These are phyloP conservation scores for Xylaria sp. DNA, from an alignment of 2,329 filamentous ascomycete genomes.

Conservation along the genomic window DNA sequence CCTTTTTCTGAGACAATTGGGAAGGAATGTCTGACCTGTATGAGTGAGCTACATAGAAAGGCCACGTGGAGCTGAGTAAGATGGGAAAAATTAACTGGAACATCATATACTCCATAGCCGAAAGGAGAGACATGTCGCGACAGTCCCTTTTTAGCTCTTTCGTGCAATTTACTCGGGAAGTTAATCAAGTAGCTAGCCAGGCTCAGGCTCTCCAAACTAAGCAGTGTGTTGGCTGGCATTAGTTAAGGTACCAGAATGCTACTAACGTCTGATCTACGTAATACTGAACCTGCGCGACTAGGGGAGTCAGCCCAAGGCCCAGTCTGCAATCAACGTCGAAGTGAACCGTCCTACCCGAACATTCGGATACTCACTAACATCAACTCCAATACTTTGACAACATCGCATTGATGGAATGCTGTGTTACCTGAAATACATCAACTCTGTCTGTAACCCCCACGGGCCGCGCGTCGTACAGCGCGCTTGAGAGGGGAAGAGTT, in stretches of 20 bases:
- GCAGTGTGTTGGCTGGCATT: neutral
- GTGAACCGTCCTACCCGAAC: slow-evolving; percentile 3
- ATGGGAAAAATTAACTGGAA: slow-evolving; percentile 20
- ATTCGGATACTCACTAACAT: neutral
- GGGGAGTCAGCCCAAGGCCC: neutral
- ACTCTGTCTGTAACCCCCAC: slow-evolving; percentile 13
- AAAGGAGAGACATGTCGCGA: slow-evolving; percentile 32
- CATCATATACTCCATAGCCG: slow-evolving; percentile 6
- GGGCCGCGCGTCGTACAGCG: slow-evolving; percentile 31
- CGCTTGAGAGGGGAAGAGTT: slow-evolving; percentile 23
- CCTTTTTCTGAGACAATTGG: neutral
- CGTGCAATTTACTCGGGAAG: neutral
- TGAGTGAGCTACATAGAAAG: neutral
- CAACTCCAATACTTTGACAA: neutral
- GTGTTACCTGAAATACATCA: slow-evolving; percentile 16
- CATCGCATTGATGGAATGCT: neutral
- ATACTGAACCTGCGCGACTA: neutral
- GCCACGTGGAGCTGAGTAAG: slow-evolving; percentile 30
- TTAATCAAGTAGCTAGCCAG: neutral
- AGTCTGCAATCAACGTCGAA: slow-evolving; percentile 3
- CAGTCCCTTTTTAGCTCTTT: neutral
- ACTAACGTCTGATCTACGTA: slow-evolving; percentile 4
- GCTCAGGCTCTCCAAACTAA: neutral
- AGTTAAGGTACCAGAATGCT: neutral
- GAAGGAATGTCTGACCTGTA: slow-evolving; percentile 2